Conservation (phyloP, 2,329 filamentous ascomycete species). For the Aspergillus floridensis region DNA sequence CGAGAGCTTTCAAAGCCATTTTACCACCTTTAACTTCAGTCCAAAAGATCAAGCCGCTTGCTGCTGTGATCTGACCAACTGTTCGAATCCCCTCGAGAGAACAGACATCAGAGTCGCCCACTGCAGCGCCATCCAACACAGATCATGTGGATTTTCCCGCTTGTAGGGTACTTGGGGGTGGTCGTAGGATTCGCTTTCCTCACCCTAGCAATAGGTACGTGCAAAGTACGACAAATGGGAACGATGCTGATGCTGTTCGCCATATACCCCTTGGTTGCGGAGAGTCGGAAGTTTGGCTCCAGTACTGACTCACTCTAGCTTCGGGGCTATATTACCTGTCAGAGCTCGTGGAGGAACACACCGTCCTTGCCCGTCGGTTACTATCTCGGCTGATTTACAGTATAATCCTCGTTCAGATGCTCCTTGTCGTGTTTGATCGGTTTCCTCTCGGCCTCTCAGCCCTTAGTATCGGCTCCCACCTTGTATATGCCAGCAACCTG, state of each 20-base stretch:
- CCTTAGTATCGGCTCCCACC: slow-evolving; percentile 75
- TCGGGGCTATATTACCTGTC: slow-evolving; percentile 99
- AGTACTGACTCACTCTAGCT: slow-evolving; percentile 51
- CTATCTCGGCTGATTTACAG: slow-evolving; percentile 80
- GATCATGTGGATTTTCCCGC: slow-evolving; percentile 88
- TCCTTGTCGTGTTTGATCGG: slow-evolving; percentile 78
- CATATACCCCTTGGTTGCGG: background rate
- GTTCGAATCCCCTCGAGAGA: background rate
- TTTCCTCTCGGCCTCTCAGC: slow-evolving; percentile 74
- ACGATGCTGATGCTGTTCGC: background rate
- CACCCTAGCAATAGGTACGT: slow-evolving; percentile 80
- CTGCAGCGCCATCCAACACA: slow-evolving; percentile 23
- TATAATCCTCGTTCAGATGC: slow-evolving; percentile 69
- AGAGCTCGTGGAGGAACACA: slow-evolving; percentile 96
- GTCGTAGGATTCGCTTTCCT: slow-evolving; percentile 88
- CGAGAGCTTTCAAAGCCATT: background rate
- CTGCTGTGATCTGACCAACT: background rate
- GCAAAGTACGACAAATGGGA: background rate
- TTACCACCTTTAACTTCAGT: background rate
- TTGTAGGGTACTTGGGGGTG: slow-evolving; percentile 86
- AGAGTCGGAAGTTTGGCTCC: background rate
- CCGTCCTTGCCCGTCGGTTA: slow-evolving; percentile 84
- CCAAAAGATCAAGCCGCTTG: background rate
- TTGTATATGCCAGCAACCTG: slow-evolving; percentile 87
- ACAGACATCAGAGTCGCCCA: background rate